Conservation (phyloP, 2,329 filamentous ascomycete genomes). For the Pyrenochaeta sp. region DNA sequence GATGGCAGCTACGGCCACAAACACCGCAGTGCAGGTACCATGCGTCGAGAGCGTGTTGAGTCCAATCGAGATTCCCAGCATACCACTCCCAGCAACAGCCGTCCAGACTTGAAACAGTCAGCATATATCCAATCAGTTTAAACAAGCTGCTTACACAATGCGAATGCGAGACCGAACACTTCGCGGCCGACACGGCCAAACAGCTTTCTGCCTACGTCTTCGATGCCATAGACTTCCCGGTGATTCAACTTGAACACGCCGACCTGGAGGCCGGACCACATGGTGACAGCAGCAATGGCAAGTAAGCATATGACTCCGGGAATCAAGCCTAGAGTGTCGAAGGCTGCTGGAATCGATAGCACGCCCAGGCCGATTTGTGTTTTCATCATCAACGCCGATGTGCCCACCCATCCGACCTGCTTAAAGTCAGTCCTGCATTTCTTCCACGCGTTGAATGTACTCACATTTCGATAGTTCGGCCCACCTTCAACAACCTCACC, state of each 20-base stretch:
- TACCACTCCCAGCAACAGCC: constrained; percentile 75
- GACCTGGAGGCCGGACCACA: constrained; percentile 59
- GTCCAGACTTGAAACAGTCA: constrained; percentile 24
- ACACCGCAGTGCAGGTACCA: constrained; percentile 70
- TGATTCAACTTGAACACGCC: constrained; percentile 63
- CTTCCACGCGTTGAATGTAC: constrained; percentile 9
- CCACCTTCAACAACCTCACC: constrained; percentile 56
- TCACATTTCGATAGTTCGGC: constrained; percentile 63
- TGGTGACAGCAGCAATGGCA: constrained; percentile 53
- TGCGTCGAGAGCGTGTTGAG: constrained; percentile 63
- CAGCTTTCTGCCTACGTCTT: constrained; percentile 62
- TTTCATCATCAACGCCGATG: constrained; percentile 39
- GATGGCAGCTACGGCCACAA: constrained; percentile 65
- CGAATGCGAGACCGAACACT: constrained; percentile 48
- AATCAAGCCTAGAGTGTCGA: constrained; percentile 57
- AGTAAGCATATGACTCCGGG: constrained; percentile 58
- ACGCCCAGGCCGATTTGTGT: constrained; percentile 50
- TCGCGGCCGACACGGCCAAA: constrained; percentile 62
- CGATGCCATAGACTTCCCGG: constrained; percentile 64
- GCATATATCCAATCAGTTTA: constrained; percentile 13
- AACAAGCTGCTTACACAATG: constrained; percentile 40
- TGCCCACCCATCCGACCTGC: constrained; percentile 37
- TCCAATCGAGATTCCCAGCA: constrained; percentile 58
- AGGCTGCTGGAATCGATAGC: constrained; percentile 58
- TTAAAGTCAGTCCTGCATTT: constrained; percentile 1